Evolutionary conservation across 148 eudicot genomes (phyloP).

Genomic region (Vaccinium darrowii): DNA sequence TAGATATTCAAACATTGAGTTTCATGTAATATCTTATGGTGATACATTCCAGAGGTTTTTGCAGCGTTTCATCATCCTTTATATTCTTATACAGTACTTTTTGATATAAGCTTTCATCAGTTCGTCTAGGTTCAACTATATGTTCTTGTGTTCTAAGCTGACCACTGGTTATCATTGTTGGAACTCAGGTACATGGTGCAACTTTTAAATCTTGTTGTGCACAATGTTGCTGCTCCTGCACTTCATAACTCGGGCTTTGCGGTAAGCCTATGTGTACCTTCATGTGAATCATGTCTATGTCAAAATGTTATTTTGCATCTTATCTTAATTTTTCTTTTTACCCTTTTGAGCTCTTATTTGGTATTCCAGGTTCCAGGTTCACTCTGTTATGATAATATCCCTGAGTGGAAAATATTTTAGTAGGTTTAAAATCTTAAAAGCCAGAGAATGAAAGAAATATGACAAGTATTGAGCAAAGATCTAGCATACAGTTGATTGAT

Average conservation of each 20-base stretch:
- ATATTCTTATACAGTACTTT: neutral
- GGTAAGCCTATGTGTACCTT: conserved; percentile 44
- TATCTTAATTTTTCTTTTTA: neutral
- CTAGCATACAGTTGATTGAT: neutral
- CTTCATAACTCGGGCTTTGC: conserved; percentile 99
- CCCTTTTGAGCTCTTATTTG: neutral
- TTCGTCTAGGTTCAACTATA: neutral
- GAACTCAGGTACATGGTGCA: conserved; percentile 95
- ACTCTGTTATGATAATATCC: neutral
- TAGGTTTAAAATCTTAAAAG: neutral
- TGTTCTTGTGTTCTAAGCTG: conserved; percentile 7
- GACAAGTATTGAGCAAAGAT: neutral
- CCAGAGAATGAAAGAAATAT: neutral
- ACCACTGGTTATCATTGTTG: conserved; percentile 14
- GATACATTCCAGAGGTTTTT: neutral
- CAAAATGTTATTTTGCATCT: conserved; percentile 7
- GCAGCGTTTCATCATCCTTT: neutral
- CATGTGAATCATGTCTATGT: neutral
- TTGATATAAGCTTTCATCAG: neutral
- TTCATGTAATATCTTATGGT: conserved; percentile 5
- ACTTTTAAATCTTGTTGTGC: conserved; percentile 76
- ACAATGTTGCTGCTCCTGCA: conserved; percentile 80
- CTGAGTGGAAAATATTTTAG: neutral
- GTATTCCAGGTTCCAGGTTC: conserved; percentile 8
- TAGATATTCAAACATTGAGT: neutral